A percentile compares a stretch with the other conserved stretches of the same genome.
Conservation (phyloP, 371 early-diverging fungal species). For the Apophysomyces variabilis region DNA sequence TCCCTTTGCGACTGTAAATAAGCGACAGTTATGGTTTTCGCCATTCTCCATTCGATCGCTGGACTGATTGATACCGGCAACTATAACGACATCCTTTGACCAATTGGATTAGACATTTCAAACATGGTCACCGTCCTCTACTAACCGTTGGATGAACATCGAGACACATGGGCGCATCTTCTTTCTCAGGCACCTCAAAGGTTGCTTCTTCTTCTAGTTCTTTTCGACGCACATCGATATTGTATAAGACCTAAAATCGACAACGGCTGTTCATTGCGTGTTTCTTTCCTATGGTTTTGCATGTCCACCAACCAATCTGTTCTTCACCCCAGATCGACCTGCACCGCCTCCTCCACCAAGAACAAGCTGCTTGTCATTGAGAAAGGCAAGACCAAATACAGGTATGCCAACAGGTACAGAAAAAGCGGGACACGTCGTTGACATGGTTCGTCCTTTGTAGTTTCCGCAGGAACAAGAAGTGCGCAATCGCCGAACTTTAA, state of each 20-base stretch:
- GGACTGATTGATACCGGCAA: slow-evolving; percentile 65
- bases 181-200: slow-evolving; percentile 56
- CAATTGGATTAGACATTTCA: not conserved
- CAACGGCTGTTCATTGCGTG: not conserved
- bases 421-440: slow-evolving; percentile 35
- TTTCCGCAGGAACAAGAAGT: not conserved
- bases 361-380: slow-evolving; percentile 58
- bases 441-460: not conserved
- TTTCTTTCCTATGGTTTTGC: not conserved
- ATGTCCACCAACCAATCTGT: slow-evolving; percentile 62
- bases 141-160: slow-evolving; percentile 62
- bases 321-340: slow-evolving; percentile 70
- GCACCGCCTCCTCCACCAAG: slow-evolving; percentile 77
- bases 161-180: slow-evolving; percentile 79
- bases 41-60: slow-evolving; percentile 56
- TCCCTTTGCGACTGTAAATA: slow-evolving; percentile 52
- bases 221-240: slow-evolving; percentile 54
- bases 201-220: slow-evolving; percentile 54
- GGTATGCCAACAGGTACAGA: slow-evolving; percentile 64
- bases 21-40: slow-evolving; percentile 63
- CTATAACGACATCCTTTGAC: slow-evolving; percentile 42
- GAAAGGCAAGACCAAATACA: slow-evolving; percentile 66
- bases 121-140: slow-evolving; percentile 22
- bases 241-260: slow-evolving; percentile 50
- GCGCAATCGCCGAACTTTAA: not conserved